Conservation (phyloP, 257 asterid genomes). For the Echium plantagineum region DNA sequence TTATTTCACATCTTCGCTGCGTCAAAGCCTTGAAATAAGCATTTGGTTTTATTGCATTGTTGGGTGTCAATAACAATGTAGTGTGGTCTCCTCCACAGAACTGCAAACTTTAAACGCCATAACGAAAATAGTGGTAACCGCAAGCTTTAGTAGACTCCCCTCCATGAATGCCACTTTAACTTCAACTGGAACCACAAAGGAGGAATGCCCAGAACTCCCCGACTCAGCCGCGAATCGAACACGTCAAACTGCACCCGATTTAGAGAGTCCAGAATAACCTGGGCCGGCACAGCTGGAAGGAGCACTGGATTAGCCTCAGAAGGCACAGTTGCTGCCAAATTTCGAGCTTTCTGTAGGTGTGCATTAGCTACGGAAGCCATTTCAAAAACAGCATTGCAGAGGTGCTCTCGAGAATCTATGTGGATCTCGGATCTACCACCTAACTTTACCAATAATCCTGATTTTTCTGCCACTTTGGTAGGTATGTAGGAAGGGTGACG, state of each 20-base stretch:
- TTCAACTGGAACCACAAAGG: constrained; percentile 83
- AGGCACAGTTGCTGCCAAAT: constrained; percentile 61
- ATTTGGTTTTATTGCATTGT: background rate
- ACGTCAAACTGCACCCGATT: constrained; percentile 67
- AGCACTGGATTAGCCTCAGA: constrained; percentile 64
- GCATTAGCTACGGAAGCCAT: constrained; percentile 85
- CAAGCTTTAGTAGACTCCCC: constrained; percentile 51
- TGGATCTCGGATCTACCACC: constrained; percentile 41
- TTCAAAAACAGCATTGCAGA: constrained; percentile 63
- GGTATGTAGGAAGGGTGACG: constrained; percentile 59
- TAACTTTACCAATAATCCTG: constrained; percentile 42
- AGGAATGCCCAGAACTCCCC: constrained; percentile 62
- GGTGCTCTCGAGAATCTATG: constrained; percentile 51
- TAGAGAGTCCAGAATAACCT: constrained; percentile 54
- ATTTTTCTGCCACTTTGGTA: constrained; percentile 55
- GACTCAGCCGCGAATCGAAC: constrained; percentile 57
- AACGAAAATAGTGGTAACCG: background rate
- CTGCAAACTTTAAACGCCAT: background rate
- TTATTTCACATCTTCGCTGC: background rate
- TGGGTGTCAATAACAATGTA: background rate
- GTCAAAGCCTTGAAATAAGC: background rate
- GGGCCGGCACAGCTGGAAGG: constrained; percentile 74
- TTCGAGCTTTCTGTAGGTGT: constrained; percentile 72
- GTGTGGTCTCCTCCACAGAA: background rate
- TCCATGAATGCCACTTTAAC: constrained; percentile 80